phyloP scores from a whole-genome alignment of 2,329 filamentous ascomycete species.

The Meredithiella fracta region DNA sequence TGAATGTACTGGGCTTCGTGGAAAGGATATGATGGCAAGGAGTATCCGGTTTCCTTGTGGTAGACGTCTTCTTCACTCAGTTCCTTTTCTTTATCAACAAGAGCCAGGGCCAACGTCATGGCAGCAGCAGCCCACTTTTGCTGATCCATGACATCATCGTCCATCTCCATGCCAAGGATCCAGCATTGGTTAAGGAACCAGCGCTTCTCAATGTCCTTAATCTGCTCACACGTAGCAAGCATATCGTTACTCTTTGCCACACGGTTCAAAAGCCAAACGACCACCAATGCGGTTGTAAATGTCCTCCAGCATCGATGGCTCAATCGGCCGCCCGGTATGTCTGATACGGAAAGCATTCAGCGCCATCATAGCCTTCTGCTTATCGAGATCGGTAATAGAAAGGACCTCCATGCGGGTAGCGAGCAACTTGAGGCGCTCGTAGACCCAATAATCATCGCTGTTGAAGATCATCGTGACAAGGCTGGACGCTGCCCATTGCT shows the following conservation, averaged over 20 bases:
- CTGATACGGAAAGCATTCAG: constrained; percentile 63
- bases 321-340: constrained; percentile 50
- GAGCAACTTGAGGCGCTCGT: constrained; percentile 81
- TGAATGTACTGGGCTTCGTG: constrained; percentile 80
- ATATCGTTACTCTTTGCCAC: constrained; percentile 80
- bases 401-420: constrained; percentile 91
- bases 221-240: constrained; percentile 56
- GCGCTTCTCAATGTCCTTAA: constrained; percentile 52
- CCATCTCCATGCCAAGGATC: constrained; percentile 59
- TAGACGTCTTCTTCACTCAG: constrained; percentile 42
- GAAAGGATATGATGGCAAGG: constrained; percentile 64
- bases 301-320: constrained; percentile 44
- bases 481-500: constrained; percentile 88
- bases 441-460: constrained; percentile 96
- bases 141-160: constrained; percentile 96
- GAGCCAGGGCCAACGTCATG: constrained; percentile 79
- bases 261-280: constrained; percentile 67
- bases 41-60: constrained; percentile 49
- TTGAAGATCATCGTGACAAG: constrained; percentile 90
- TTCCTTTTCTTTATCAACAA: constrained; percentile 65
- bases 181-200: constrained; percentile 65
- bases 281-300: constrained; percentile 82
- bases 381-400: constrained; percentile 67
- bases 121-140: constrained; percentile 90
- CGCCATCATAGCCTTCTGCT: constrained; percentile 58